Conservation (phyloP, 2,329 filamentous ascomycete species). For the Arthrobotrys entomopaga region DNA sequence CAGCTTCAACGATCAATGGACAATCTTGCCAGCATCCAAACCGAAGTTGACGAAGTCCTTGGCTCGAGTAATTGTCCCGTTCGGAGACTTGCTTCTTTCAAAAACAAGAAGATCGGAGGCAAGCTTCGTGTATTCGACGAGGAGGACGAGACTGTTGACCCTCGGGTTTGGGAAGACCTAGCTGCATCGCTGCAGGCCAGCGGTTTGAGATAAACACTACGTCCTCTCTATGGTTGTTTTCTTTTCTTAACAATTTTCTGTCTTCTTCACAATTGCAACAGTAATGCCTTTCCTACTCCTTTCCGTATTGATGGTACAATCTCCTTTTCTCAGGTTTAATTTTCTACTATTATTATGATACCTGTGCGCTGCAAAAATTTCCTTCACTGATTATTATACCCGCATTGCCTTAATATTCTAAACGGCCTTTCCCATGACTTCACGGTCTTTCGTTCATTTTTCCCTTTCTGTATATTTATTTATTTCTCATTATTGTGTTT, state of each 20-base stretch:
- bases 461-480: not conserved
- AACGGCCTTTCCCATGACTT: conserved; percentile 21
- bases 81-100: conserved; percentile 51
- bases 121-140: conserved; percentile 53
- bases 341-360: conserved; percentile 34
- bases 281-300: not conserved
- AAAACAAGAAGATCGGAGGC: conserved; percentile 53
- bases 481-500: not conserved
- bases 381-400: conserved; percentile 44
- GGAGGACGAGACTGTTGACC: conserved; percentile 48
- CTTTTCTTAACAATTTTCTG: conserved; percentile 3
- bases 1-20: conserved; percentile 53
- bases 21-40: conserved; percentile 48
- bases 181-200: conserved; percentile 51
- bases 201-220: conserved; percentile 37
- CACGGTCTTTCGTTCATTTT: conserved; percentile 9
- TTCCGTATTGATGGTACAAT: conserved; percentile 18
- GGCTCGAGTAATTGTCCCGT: conserved; percentile 50
- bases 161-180: conserved; percentile 51
- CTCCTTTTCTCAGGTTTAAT: conserved; percentile 10
- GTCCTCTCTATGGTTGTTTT: not conserved
- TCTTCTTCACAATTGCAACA: not conserved
- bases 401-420: conserved; percentile 14
- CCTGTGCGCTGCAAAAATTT: conserved; percentile 50
- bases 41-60: conserved; percentile 51